Evolutionary conservation across 2,329 filamentous ascomycete genomes (phyloP).

Genomic region (Orbilia blumenaviensis): DNA sequence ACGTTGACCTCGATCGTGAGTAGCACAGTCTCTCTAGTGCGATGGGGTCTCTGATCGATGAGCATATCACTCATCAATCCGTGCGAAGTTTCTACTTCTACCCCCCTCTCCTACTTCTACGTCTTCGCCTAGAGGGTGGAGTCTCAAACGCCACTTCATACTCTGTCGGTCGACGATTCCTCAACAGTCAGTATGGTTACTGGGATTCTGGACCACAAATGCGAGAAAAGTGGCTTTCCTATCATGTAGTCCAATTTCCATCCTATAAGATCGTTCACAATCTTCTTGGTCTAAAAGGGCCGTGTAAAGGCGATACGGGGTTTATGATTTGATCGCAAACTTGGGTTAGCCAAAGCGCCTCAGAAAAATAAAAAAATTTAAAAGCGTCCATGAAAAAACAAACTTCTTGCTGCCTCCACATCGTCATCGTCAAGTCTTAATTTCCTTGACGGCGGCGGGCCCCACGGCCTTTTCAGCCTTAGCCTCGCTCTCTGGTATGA

Average conservation of each 20-base stretch:
- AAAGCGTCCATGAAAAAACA: background rate
- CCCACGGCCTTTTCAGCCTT: slow-evolving; percentile 43
- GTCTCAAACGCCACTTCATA: background rate
- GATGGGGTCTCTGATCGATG: background rate
- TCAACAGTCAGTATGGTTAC: slow-evolving; percentile 4
- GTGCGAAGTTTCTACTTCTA: background rate
- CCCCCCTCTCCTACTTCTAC: background rate
- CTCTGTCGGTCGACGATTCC: background rate
- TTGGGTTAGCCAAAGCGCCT: slow-evolving; percentile 20
- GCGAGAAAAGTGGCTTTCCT: slow-evolving; percentile 14
- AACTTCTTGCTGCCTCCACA: slow-evolving; percentile 24
- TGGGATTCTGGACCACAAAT: slow-evolving; percentile 32
- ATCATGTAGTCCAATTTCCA: slow-evolving; percentile 18
- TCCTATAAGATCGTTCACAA: background rate
- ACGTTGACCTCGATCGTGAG: slow-evolving; percentile 22
- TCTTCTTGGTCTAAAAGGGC: slow-evolving; percentile 2
- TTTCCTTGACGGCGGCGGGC: slow-evolving; percentile 38
- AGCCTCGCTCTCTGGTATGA: slow-evolving; percentile 39
- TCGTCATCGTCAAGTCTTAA: slow-evolving; percentile 51
- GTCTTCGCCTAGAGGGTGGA: background rate
- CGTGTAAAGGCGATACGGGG: slow-evolving; percentile 35
- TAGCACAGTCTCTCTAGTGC: slow-evolving; percentile 23
- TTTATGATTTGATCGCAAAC: slow-evolving; percentile 24
- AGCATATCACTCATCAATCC: background rate
- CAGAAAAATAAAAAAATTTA: slow-evolving; percentile 21